Evolutionary conservation across 2,329 filamentous ascomycete species (phyloP).

Genomic region (Hypoxylon sp.): DNA sequence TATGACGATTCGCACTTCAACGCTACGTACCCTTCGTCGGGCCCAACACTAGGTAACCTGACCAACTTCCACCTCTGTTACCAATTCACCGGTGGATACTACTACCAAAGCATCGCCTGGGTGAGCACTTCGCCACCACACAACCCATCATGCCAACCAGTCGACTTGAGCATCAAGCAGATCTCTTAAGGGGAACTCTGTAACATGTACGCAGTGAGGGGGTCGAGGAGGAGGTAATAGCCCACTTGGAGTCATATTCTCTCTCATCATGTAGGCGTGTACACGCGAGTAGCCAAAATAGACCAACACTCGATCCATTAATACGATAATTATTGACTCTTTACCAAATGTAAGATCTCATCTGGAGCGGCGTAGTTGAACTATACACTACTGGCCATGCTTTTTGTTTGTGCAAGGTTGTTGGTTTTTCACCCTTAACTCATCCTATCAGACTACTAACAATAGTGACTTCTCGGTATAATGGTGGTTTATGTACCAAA

Average conservation of each 20-base stretch:
- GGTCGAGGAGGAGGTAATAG: neutral
- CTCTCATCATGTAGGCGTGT: neutral
- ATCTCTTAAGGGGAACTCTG: conserved; percentile 8
- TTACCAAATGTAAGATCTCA: neutral
- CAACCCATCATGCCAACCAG: conserved; percentile 49
- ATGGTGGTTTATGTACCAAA: too few species aligned
- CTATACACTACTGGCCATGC: neutral
- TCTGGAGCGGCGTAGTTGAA: neutral
- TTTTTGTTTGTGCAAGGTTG: neutral
- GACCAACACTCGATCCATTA: neutral
- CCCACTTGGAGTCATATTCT: neutral
- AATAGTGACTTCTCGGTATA: too few species aligned
- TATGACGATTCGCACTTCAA: conserved; percentile 47
- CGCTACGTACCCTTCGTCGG: conserved; percentile 29
- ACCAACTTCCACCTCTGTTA: conserved; percentile 49
- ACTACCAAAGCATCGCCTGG: conserved; percentile 50
- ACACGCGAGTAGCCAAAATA: conserved; percentile 8
- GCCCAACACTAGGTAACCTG: conserved; percentile 34
- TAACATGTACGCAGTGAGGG: neutral
- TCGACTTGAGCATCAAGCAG: conserved; percentile 42
- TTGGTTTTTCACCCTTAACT: too few species aligned
- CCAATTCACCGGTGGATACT: conserved; percentile 48
- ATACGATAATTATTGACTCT: conserved; percentile 11
- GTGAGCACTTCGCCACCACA: conserved; percentile 43
- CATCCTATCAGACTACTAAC: too few species aligned